phyloP scores from a whole-genome alignment of 257 asterid genomes.

The Nicotiana sylvestris region DNA sequence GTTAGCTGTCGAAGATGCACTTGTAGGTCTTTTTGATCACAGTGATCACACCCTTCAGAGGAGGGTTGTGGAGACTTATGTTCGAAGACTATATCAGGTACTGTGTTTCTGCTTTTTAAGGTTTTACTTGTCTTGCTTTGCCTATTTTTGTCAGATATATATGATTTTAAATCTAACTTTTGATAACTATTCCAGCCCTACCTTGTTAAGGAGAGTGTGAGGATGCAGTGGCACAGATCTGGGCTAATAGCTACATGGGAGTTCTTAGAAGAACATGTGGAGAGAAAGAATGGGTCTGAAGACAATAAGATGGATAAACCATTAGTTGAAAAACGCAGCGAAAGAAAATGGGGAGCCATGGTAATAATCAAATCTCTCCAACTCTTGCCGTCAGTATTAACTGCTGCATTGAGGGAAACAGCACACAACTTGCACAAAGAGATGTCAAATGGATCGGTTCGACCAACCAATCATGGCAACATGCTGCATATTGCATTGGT shows the following conservation, averaged over 20 bases:
- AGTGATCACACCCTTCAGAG: constrained; percentile 98
- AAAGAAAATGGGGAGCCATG: constrained; percentile 96
- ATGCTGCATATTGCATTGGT: constrained; percentile 98
- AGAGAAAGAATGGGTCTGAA: constrained; percentile 40
- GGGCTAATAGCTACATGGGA: constrained; percentile 99
- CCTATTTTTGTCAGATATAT: background rate
- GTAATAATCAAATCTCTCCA: constrained; percentile 88
- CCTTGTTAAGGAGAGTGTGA: constrained; percentile 88
- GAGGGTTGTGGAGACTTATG: constrained; percentile 95
- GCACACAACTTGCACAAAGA: constrained; percentile 43
- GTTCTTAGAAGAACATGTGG: constrained; percentile 72
- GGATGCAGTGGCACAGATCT: constrained; percentile 99
- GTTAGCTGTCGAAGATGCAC: constrained; percentile 98
- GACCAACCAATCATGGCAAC: constrained; percentile 46
- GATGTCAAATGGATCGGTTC: constrained; percentile 28
- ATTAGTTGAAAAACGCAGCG: constrained; percentile 45
- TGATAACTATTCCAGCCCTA: constrained; percentile 62
- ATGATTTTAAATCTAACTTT: constrained; percentile 19
- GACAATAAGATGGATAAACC: constrained; percentile 33
- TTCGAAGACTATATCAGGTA: constrained; percentile 96
- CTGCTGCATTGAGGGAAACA: constrained; percentile 88
- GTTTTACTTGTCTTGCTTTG: background rate
- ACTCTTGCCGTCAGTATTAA: constrained; percentile 71
- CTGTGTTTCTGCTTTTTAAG: background rate
- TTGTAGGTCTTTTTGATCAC: constrained; percentile 96